Conservation (phyloP, 768 basidiomycete species). For the Hypholoma fasciculare region DNA sequence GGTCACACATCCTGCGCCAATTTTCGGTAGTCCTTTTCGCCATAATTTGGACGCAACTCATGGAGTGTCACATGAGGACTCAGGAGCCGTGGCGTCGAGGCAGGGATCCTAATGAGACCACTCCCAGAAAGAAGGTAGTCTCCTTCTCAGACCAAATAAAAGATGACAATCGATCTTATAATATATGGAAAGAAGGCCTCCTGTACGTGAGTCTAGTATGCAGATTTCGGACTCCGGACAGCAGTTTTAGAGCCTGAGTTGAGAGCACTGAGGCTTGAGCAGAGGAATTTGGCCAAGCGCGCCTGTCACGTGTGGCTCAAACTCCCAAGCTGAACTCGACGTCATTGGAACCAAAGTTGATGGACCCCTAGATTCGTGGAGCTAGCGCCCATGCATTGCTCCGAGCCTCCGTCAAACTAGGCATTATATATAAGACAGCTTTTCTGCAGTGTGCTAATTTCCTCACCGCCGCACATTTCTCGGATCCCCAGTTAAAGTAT, state of each 20-base stretch:
- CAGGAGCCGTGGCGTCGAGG: too few relatives aligned
- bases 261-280: not conserved
- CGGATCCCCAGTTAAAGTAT: not conserved
- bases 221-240: too few relatives aligned
- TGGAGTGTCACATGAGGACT: too few relatives aligned
- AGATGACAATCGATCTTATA: too few relatives aligned
- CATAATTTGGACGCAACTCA: not conserved
- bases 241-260: too few relatives aligned
- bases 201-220: too few relatives aligned
- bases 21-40: not conserved
- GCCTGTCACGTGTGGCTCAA: constrained; percentile 17
- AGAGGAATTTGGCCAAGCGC: constrained; percentile 5
- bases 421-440: constrained; percentile 18
- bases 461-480: constrained; percentile 1
- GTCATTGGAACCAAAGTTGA: constrained; percentile 21
- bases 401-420: constrained; percentile 4
- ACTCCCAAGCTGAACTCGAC: constrained; percentile 14
- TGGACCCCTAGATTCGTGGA: constrained; percentile 22
- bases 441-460: not conserved
- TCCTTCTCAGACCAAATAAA: too few relatives aligned
- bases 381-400: constrained; percentile 8
- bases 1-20: not conserved
- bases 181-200: too few relatives aligned
- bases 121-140: too few relatives aligned
- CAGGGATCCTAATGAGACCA: too few relatives aligned